Evolutionary conservation across 208 protist species (phyloP), one percentile per base, ranked within the genome.

Genomic region (Polymyxa betae): DNA sequence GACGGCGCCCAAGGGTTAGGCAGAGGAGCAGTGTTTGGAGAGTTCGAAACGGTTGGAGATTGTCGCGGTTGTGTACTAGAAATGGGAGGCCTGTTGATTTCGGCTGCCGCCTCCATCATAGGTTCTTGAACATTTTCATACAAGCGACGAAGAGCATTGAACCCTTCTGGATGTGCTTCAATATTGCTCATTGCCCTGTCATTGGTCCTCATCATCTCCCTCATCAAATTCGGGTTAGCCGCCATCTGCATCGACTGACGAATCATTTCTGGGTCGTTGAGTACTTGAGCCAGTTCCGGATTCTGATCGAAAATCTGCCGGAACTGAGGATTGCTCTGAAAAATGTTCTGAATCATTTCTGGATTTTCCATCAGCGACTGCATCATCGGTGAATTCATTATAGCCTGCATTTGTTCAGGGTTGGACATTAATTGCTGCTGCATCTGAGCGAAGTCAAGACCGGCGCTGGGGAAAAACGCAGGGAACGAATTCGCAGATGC

Each of bases 111-210:
- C 40, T 94, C 49, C 78, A 88, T 88, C 38, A 94, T 44, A 0
- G 93, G 93, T 46, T 91, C 90, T 90, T 94, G 93, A 20, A 94
- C 44, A 43, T 93, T 90, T 20, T 72, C 44, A 82, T 94, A 94
- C 91, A 94, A 93, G 0, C 91, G 89, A 12, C 92, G 72, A 0
- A 94, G 91, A 54, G 89, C 89, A 88, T 93, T 93, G 91, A 93
- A 93, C 0, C 91, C 91, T 35, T 92, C 93, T 0, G 93, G 93
- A 45, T 93, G 91, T n/a, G 44, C 43, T 60, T 93, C 92, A 12
- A 94, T 93, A 90, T 94, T 94, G 44, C 60, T 88, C 88, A 94
- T 91, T 0, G 93, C 92, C 16, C 93, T 89, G 82, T 94, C 93
- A 0, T 90, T 91, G 24, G 29, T 92, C 49, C 93, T 87, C 92